A percentile compares a stretch with the other conserved stretches of the same genome.
Conservation (phyloP, 2,329 filamentous ascomycete genomes). For the Triangularia setosa region DNA sequence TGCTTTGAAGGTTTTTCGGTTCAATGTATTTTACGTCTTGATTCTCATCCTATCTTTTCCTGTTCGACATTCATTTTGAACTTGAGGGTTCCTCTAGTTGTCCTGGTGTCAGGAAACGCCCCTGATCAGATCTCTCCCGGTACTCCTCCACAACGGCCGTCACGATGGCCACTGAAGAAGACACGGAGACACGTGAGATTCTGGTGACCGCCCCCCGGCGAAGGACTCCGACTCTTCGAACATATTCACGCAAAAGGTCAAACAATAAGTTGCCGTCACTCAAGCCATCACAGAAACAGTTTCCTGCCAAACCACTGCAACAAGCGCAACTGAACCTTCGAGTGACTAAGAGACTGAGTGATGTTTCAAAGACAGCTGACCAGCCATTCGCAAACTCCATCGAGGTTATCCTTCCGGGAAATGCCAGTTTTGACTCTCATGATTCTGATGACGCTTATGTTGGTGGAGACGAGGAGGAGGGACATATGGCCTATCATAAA, state of each 20-base stretch:
- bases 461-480: not conserved
- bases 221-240: conserved; percentile 6
- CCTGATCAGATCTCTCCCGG: not conserved
- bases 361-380: not conserved
- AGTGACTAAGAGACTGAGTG: not conserved
- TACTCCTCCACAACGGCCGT: not conserved
- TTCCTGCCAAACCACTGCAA: not conserved
- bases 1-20: not conserved
- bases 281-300: not conserved
- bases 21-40: not conserved
- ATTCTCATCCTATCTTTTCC: not conserved
- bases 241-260: conserved; percentile 19
- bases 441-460: not conserved
- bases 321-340: not conserved
- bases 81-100: not conserved
- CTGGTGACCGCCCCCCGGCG: not conserved
- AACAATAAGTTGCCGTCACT: conserved; percentile 5
- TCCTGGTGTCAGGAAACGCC: not conserved
- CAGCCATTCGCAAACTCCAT: not conserved
- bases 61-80: not conserved
- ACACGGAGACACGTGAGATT: not conserved
- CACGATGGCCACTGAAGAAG: not conserved
- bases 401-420: not conserved
- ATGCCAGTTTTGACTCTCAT: not conserved
- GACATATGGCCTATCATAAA: no score